These are phyloP conservation scores for Solanum pinnatisectum DNA, from an alignment of 257 asterid species.

Conservation along the genomic window DNA sequence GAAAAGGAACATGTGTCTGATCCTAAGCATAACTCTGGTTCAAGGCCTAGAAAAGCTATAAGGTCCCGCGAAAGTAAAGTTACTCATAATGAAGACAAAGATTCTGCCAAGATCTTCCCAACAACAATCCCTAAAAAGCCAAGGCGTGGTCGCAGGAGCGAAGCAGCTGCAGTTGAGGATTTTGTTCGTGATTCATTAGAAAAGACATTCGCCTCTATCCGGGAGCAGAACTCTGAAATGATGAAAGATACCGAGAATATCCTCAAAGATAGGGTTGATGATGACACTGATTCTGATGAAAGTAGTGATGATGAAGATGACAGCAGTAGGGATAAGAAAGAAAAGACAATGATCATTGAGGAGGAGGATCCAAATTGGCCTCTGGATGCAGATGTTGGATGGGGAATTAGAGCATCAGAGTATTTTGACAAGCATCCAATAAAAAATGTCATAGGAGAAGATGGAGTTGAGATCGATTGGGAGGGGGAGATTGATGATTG, in stretches of 20 bases:
- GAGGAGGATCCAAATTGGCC: constrained; percentile 98
- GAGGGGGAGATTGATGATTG: constrained; percentile 84
- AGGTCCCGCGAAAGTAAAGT: constrained; percentile 11
- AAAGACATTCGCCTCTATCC: constrained; percentile 55
- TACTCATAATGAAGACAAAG: constrained; percentile 19
- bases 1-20: constrained; percentile 15
- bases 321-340: constrained; percentile 9
- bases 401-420: constrained; percentile 95
- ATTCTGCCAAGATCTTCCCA: constrained; percentile 27
- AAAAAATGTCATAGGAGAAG: constrained; percentile 63
- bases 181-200: constrained; percentile 51
- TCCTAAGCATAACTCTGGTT: constrained; percentile 11
- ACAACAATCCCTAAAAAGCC: constrained; percentile 58
- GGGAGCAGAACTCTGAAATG: constrained; percentile 59
- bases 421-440: constrained; percentile 79
- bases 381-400: constrained; percentile 86
- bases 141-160: constrained; percentile 81
- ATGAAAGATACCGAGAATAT: constrained; percentile 41
- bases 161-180: constrained; percentile 94
- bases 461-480: constrained; percentile 80
- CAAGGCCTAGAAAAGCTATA: constrained; percentile 18
- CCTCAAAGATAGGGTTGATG: constrained; percentile 44
- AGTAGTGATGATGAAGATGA: constrained; percentile 30
- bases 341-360: constrained; percentile 45
- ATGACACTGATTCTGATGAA: constrained; percentile 14